Percentiles rank a stretch among this genome's conserved stretches.
Conservation (phyloP, 805 yeast species). For the Saturnispora dispora region DNA sequence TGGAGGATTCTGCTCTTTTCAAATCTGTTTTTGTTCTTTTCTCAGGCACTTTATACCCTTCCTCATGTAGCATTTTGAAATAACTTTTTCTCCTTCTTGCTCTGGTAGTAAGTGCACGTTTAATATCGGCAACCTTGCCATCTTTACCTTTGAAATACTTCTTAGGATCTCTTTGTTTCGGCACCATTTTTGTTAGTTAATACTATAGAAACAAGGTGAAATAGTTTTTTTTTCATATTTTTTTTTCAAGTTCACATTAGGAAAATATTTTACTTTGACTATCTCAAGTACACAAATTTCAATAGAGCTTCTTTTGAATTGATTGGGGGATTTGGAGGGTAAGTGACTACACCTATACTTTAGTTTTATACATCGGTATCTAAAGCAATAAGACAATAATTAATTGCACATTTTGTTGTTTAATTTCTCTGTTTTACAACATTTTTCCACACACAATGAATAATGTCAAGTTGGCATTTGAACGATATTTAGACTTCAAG, state of each 20-base stretch:
- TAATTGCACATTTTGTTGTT: neutral
- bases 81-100: slow-evolving; percentile 76
- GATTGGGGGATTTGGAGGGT: neutral
- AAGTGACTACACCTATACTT: neutral
- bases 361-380: neutral
- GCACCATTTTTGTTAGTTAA: neutral
- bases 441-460: slow-evolving; percentile 15
- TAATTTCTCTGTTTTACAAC: neutral
- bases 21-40: slow-evolving; percentile 16
- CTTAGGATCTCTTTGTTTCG: slow-evolving; percentile 1
- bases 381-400: neutral
- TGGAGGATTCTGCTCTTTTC: slow-evolving; percentile 9
- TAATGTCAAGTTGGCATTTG: slow-evolving; percentile 19
- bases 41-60: slow-evolving; percentile 51
- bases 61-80: slow-evolving; percentile 66
- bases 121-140: slow-evolving; percentile 50
- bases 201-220: neutral
- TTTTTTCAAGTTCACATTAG: neutral
- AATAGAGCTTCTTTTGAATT: neutral
- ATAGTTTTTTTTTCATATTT: neutral
- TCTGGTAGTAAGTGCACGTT: slow-evolving; percentile 65
- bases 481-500: slow-evolving; percentile 21
- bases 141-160: slow-evolving; percentile 22
- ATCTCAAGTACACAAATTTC: neutral
- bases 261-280: neutral